These are phyloP conservation scores for Cucumis hystrix DNA, from an alignment of 306 rosid genomes.

Conservation along the genomic window DNA sequence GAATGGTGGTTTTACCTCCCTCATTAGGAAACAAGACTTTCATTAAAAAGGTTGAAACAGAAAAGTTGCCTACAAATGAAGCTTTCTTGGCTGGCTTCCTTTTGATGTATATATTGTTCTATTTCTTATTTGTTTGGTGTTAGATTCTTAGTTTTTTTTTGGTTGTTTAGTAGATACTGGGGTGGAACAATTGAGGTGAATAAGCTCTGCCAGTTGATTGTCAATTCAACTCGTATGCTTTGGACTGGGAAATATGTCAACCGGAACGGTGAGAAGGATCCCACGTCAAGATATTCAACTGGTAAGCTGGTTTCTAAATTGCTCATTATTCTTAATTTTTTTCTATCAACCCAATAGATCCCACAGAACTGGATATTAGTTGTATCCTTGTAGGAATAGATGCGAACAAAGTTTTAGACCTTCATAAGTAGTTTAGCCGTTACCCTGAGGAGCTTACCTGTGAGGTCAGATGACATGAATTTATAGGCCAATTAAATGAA, in stretches of 20 bases:
- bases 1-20: not conserved
- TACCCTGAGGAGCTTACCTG: not conserved
- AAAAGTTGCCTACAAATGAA: not conserved
- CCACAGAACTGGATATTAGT: not conserved
- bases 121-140: not conserved
- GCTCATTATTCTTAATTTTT: not conserved
- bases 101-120: not conserved
- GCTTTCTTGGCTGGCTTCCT: not conserved
- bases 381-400: not conserved
- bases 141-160: not conserved
- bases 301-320: conserved; percentile 34
- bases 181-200: not conserved
- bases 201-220: not conserved
- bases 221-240: not conserved
- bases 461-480: not conserved
- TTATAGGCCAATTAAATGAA: not conserved
- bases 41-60: not conserved
- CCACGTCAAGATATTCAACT: conserved; percentile 77
- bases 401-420: not conserved
- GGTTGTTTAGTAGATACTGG: not conserved
- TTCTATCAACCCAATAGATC: not conserved
- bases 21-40: not conserved
- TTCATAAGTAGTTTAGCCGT: not conserved
- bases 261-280: conserved; percentile 65
- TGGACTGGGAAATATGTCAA: conserved; percentile 39